Evolutionary conservation across 164 flowering plant genomes (phyloP), one percentile per base, ranked within the genome.

Genomic region (Tetracentron sinense): DNA sequence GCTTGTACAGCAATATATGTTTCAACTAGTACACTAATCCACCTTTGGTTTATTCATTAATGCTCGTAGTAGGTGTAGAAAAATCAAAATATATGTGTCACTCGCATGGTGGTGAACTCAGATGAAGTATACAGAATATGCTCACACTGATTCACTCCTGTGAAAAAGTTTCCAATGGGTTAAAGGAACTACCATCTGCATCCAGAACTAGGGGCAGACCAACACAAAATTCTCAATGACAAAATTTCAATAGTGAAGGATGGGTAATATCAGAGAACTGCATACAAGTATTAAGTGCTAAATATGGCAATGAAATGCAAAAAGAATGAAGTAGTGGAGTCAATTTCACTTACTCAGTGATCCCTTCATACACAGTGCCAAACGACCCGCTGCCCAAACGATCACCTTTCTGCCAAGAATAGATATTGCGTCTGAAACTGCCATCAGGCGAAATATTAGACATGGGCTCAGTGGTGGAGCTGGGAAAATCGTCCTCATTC

Each of bases 301-400:
- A 38, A 38, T 38, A 3, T 38, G 8, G 44, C 5, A 38, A 16
- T 38, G 10, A 33, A 4, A 38, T 38, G 44, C 8, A 12, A 38
- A 4, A 4, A 38, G 14, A 38, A 38, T 38, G 1, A 38, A 38
- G 8, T 8, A 10, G 11, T 4, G 14, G 8, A 10, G 44, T 38
- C 14, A 3, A 38, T 10, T 58, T 25, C 23, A 83, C 96, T 82
- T 88, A 95, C 99, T 80, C 89, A 16, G 96, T 74, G 66, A 92
- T 81, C 56, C 91, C 99, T 83, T 95, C 97, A 69, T 84, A 95
- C n/a, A 92, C 99, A 0, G 94, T 77, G 54, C 99, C 99, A 69
- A 86, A 95, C 0, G 99, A 86, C 8, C 99, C 99, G 22, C 90
- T 76, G n/a, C 99, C 99, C 60, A 95, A 74, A 71, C 83, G 85